phyloP scores from a whole-genome alignment of 192 early-diverging fungal species.

The Kickxella alabastrina region DNA sequence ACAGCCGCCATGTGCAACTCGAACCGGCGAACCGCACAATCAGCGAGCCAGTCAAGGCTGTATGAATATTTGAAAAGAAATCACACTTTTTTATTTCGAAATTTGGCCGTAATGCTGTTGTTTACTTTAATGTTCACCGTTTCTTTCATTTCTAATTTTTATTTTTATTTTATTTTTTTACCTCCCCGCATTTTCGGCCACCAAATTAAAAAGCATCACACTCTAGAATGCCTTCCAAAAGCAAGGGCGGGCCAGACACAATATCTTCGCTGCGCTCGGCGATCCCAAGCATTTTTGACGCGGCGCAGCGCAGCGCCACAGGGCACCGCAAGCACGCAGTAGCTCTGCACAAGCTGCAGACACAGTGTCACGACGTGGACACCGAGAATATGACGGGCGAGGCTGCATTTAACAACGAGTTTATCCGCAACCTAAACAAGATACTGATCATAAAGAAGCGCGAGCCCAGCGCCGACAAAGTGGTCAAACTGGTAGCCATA shows the following conservation, averaged over 20 bases:
- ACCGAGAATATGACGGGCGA: conserved; percentile 55
- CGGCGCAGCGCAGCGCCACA: conserved; percentile 62
- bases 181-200: not conserved
- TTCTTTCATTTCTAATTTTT: too few relatives aligned
- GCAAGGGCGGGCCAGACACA: conserved; percentile 35
- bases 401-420: conserved; percentile 67
- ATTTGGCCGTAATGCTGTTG: too few relatives aligned
- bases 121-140: too few relatives aligned
- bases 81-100: too few relatives aligned
- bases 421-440: conserved; percentile 76
- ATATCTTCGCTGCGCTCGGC: conserved; percentile 47
- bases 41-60: too few relatives aligned
- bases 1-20: too few relatives aligned
- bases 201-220: not conserved
- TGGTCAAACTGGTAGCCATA: conserved; percentile 68
- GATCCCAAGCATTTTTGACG: conserved; percentile 71
- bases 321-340: conserved; percentile 70
- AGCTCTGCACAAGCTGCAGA: conserved; percentile 70
- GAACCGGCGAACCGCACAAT: too few relatives aligned
- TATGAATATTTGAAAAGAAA: too few relatives aligned
- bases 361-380: conserved; percentile 49
- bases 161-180: not conserved
- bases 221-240: conserved; percentile 21
- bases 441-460: conserved; percentile 72
- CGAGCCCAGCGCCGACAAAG: conserved; percentile 64